Percentiles rank a stretch among this genome's conserved stretches.
These are phyloP conservation scores for Tylopilus rubrobrunneus DNA, from an alignment of 768 basidiomycete genomes.

Conservation along the genomic window DNA sequence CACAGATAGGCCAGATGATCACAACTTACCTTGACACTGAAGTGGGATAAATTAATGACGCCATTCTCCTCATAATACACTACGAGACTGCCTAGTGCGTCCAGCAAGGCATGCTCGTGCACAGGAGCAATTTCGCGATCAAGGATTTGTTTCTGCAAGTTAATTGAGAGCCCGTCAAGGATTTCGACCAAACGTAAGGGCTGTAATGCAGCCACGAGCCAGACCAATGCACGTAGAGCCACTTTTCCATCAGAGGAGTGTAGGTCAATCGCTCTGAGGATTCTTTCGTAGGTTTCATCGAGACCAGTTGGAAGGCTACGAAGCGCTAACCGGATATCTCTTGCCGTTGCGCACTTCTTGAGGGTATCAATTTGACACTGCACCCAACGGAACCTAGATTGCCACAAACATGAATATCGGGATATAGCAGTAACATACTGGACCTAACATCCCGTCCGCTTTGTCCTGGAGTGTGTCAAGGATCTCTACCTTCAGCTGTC, in stretches of 20 bases:
- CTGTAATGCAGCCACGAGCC: slow-evolving; percentile 13
- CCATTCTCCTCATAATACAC: neutral
- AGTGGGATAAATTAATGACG: slow-evolving; percentile 12
- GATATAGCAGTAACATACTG: too few species aligned
- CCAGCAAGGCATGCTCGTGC: neutral
- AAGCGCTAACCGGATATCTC: slow-evolving; percentile 5
- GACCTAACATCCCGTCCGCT: slow-evolving; percentile 13
- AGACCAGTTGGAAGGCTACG: slow-evolving; percentile 11
- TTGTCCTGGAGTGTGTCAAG: neutral
- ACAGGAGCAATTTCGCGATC: neutral
- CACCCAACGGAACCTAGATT: slow-evolving; percentile 18
- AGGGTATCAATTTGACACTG: slow-evolving; percentile 16
- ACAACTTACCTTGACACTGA: slow-evolving; percentile 12
- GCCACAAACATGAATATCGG: neutral
- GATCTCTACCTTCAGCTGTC: slow-evolving; percentile 4
- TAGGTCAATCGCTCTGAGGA: slow-evolving; percentile 5
- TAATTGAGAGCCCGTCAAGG: slow-evolving; percentile 11
- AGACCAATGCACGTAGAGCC: slow-evolving; percentile 3
- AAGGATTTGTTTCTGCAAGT: neutral
- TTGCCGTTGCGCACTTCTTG: neutral
- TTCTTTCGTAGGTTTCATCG: slow-evolving; percentile 18
- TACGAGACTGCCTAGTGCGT: slow-evolving; percentile 14
- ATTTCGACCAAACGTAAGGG: slow-evolving; percentile 6
- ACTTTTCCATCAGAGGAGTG: neutral
- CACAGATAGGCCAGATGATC: neutral